These are phyloP conservation scores for Hanseniaspora pseudoguilliermondii DNA, from an alignment of 805 yeast species.

Conservation along the genomic window DNA sequence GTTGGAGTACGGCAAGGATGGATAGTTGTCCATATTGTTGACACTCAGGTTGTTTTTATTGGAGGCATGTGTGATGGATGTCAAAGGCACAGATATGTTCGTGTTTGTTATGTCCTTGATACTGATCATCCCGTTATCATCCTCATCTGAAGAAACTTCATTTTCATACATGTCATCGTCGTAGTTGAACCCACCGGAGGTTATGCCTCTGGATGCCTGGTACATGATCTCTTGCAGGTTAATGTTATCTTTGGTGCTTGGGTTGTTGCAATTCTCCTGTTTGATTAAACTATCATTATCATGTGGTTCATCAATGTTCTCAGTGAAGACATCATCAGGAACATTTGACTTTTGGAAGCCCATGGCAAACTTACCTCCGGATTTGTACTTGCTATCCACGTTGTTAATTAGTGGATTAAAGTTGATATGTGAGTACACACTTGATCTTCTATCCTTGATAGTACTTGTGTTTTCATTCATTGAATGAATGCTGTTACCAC, in stretches of 20 bases:
- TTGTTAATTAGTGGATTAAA: conserved; percentile 71
- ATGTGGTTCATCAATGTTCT: conserved; percentile 13
- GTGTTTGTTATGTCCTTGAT: conserved; percentile 11
- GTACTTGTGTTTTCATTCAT: conserved; percentile 25
- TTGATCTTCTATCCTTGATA: conserved; percentile 36
- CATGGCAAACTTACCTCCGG: conserved; percentile 83
- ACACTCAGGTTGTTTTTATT: not conserved
- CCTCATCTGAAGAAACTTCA: conserved; percentile 18
- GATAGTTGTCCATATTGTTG: not conserved
- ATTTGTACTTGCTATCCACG: conserved; percentile 74
- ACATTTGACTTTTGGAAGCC: conserved; percentile 9
- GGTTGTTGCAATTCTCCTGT: not conserved
- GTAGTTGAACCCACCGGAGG: not conserved
- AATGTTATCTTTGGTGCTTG: conserved; percentile 13
- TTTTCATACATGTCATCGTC: conserved; percentile 11
- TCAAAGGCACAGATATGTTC: conserved; percentile 1
- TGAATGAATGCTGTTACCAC: not conserved
- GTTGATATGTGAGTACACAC: conserved; percentile 69
- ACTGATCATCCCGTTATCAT: conserved; percentile 16
- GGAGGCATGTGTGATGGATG: conserved; percentile 1
- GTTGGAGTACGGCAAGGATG: conserved; percentile 2
- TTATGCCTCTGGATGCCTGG: conserved; percentile 3
- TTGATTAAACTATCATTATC: conserved; percentile 8
- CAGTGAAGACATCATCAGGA: conserved; percentile 16
- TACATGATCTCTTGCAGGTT: conserved; percentile 6